phyloP scores from a whole-genome alignment of 805 yeast species.

The Nakazawaea populi region DNA sequence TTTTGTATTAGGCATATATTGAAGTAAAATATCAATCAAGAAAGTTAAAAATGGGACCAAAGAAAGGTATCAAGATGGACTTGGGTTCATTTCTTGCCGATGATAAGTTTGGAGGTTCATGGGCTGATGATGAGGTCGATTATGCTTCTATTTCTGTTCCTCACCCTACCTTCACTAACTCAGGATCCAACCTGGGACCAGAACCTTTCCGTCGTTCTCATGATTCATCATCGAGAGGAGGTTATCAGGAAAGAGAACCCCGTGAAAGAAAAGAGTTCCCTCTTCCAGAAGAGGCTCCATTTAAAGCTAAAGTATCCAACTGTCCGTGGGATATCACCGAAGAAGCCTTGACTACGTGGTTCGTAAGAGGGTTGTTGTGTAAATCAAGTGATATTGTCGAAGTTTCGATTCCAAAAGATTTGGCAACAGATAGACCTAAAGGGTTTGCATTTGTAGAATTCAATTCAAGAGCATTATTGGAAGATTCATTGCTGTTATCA shows the following conservation, averaged over 20 bases:
- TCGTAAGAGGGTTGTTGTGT: conserved; percentile 46
- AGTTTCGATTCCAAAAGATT: conserved; percentile 66
- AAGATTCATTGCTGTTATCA: conserved; percentile 44
- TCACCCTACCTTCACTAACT: conserved; percentile 2
- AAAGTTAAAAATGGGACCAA: conserved; percentile 44
- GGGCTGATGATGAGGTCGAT: conserved; percentile 81
- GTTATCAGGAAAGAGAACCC: conserved; percentile 23
- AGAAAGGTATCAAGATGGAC: conserved; percentile 74
- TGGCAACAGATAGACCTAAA: conserved; percentile 54
- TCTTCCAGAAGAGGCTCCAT: conserved; percentile 89
- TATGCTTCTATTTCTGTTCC: conserved; percentile 54
- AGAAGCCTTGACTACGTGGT: conserved; percentile 52
- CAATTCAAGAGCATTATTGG: conserved; percentile 36
- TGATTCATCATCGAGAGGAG: conserved; percentile 14
- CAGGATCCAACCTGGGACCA: conserved; percentile 9
- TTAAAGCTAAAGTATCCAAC: conserved; percentile 81
- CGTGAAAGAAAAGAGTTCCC: conserved; percentile 67
- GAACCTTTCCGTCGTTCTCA: conserved; percentile 6
- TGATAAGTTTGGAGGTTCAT: conserved; percentile 66
- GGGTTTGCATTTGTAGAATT: conserved; percentile 54
- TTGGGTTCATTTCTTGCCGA: conserved; percentile 80
- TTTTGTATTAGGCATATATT: not conserved
- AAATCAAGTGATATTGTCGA: conserved; percentile 46
- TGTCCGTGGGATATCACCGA: conserved; percentile 80
- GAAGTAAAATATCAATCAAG: not conserved